A percentile compares a stretch with the other conserved stretches of the same genome.
Evolutionary conservation across 805 yeast genomes (phyloP).

Genomic region (Clavispora phyllophila): DNA sequence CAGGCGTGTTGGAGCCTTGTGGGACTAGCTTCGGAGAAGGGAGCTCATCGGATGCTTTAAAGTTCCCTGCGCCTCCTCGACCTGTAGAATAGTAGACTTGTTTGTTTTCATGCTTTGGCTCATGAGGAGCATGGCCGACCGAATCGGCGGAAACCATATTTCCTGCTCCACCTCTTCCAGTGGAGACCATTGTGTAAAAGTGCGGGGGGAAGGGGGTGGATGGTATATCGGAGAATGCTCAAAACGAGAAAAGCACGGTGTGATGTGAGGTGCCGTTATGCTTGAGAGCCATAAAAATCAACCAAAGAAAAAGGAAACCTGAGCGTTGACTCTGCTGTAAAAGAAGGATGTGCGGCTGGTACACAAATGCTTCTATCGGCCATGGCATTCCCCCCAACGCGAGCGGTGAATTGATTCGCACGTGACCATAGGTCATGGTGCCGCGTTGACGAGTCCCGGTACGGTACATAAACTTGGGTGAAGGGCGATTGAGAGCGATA

Average conservation of each 20-base stretch:
- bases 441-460: neutral
- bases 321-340: neutral
- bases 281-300: neutral
- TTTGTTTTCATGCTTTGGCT: conserved; percentile 18
- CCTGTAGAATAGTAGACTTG: conserved; percentile 57
- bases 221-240: neutral
- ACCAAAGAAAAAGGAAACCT: neutral
- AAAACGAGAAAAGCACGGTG: neutral
- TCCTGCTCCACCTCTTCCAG: conserved; percentile 40
- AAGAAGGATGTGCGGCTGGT: neutral
- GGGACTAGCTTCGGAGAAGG: conserved; percentile 54
- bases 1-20: conserved; percentile 60
- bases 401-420: neutral
- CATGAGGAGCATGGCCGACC: conserved; percentile 1
- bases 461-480: neutral
- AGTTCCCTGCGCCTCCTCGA: conserved; percentile 76
- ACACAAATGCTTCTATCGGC: neutral
- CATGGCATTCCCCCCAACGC: neutral
- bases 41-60: conserved; percentile 36
- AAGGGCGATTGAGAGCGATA: neutral
- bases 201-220: neutral
- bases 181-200: conserved; percentile 16
- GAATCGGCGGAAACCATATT: conserved; percentile 17
- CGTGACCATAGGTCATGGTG: neutral
- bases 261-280: neutral